phyloP scores from a whole-genome alignment of 1,284 basidiomycete species.

The Sporisorium sorghi region DNA sequence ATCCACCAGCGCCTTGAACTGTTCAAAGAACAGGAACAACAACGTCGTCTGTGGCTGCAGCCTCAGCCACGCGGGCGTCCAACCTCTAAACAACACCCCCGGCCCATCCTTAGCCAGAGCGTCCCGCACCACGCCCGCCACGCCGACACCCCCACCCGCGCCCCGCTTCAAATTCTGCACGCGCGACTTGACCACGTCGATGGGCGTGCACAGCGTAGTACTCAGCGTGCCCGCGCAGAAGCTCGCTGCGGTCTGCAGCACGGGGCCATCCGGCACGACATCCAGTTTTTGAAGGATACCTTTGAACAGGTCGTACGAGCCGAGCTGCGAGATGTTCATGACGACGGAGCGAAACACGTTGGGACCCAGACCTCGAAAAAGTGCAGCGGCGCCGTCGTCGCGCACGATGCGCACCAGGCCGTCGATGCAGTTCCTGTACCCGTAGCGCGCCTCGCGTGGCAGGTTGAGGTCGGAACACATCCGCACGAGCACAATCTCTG shows the following conservation, averaged over 20 bases:
- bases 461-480: constrained; percentile 70
- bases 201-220: constrained; percentile 69
- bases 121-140: constrained; percentile 45
- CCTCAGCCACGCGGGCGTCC: constrained; percentile 73
- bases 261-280: constrained; percentile 70
- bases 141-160: constrained; percentile 32
- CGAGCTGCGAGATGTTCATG: constrained; percentile 71
- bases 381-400: constrained; percentile 71
- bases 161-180: constrained; percentile 69
- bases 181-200: constrained; percentile 58
- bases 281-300: constrained; percentile 67
- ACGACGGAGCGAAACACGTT: constrained; percentile 73
- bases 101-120: constrained; percentile 70
- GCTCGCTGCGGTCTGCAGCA: constrained; percentile 61
- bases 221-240: constrained; percentile 72
- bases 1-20: constrained; percentile 61
- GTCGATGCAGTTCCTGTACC: constrained; percentile 71
- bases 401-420: constrained; percentile 71
- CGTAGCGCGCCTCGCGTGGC: constrained; percentile 60
- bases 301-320: constrained; percentile 73
- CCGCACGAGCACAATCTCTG: constrained; percentile 73
- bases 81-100: constrained; percentile 73
- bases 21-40: constrained; percentile 65
- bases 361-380: constrained; percentile 72
- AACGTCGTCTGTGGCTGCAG: constrained; percentile 67